Base-by-base conservation (phyloP, 2,329 filamentous ascomycete species). In the Rhytidhysteron rufulum region DNA sequence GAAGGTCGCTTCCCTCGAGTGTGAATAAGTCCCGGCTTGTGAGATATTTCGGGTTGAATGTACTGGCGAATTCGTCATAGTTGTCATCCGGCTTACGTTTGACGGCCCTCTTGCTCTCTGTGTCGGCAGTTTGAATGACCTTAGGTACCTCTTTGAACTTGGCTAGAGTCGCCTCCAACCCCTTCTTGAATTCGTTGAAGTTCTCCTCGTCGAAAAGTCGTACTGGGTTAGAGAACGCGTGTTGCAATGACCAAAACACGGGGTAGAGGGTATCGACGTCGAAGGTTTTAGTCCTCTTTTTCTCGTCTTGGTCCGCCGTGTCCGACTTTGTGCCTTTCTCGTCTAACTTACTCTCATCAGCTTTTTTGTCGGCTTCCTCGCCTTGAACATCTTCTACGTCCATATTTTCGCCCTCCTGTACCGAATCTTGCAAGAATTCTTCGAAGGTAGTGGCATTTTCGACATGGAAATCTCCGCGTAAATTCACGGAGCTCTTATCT, bases 11-110 rank as follows among this genome's bases (percentile, higher is more conserved):
- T 74, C 88, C 86, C 77, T 98, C 93, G 33, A 98, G 79, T 55
- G 94, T 88, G 65, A 99, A 99, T 1, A 99, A 74, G 62, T 98
- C 94, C 49, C 86, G 80, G 63, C 90, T 97, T n/a, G 93, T 99
- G 15, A 99, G 77, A 62, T 98, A 99, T 61, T 97, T 98, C 1
- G 94, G 91, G 56, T 98, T 98, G 69, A 95, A 97, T 18, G 80
- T 83, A 57, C 81, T 85, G 18, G 82, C 75, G 37, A 83, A 70
- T 45, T 84, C 82, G 40, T 80, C 77, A 36, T 79, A 73, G 6
- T 79, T 78, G 37, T 74, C 75, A 9, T 77, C 74, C 31, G 78
- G 73, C 63, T 90, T 94, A 41, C 88, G 4, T 79, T 80, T 48
- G 77, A 78, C 40, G 15, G 49, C 54, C 43, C 50, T 53, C 47